Evolutionary conservation across 2,329 filamentous ascomycete species (phyloP), one percentile per base, ranked within the genome.

Genomic region (Teratosphaeria epicoccoides): DNA sequence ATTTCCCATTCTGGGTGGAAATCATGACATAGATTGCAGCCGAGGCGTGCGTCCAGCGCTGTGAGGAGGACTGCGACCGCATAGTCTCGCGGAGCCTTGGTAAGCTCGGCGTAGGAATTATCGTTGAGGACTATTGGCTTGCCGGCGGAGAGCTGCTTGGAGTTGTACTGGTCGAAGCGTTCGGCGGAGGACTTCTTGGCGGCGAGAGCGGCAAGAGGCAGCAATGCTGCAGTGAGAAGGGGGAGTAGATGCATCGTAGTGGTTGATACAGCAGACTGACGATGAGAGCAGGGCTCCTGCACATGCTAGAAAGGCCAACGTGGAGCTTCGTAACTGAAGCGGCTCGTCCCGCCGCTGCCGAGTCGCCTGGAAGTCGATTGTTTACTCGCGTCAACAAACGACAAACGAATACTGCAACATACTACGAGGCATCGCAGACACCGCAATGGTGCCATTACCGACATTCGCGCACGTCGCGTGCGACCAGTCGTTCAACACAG

Each of bases 1-100:
- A 97, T 70, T 51, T 94, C 87, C 86, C 89, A 98, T 71, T 98
- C 93, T 1, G 90, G 85, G 68, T 95, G 87, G 69, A 98, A 95
- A 49, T 95, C 88, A 49, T 82, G 80, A 70, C 93, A 98, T 47
- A 97, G 76, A 59, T 83, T 76, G 68, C 93, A 98, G 54, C 86
- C 87, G 66, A 87, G 96, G 53, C 88, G 81, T 26, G 82, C 65
- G 59, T 95, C 90, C 63, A 90, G 72, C 33, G 93, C 93, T 1
- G 93, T 98, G 58, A 98, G 74, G 12, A 98, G 79, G 2, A 98
- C 79, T 2, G 83, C 84, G 24, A 86, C 79, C 37, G 83, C 83
- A 69, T 96, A 95, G 71, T 98, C 87, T 59, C 93, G 82, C 11
- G 90, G 88, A 1, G 80, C 72, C 14, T 80, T 73, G 2, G 87